Percentiles rank a stretch among this genome's conserved stretches.
Evolutionary conservation across 108 stramenopile genomes (phyloP).

Genomic region (Cyclotella distinguenda): DNA sequence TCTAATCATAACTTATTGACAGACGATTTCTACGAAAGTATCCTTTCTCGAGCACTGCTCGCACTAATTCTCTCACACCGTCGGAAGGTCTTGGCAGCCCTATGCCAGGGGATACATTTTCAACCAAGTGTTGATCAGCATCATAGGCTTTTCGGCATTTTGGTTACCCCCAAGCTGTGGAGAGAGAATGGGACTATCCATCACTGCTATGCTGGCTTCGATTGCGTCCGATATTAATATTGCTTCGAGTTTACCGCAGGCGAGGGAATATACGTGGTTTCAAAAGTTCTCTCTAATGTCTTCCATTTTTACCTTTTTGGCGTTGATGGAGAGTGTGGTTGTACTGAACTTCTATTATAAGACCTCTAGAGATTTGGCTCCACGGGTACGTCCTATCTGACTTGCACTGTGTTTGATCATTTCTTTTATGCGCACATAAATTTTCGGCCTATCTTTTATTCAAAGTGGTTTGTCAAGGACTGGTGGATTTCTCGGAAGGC

Average conservation of each 20-base stretch:
- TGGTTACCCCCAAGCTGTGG: slow-evolving; percentile 50
- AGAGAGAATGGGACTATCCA: slow-evolving; percentile 50
- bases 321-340: slow-evolving; percentile 37
- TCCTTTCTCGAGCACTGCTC: too few species aligned
- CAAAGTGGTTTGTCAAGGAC: background rate
- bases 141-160: slow-evolving; percentile 40
- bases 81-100: slow-evolving; percentile 45
- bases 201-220: slow-evolving; percentile 45
- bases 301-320: slow-evolving; percentile 21
- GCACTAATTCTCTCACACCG: too few species aligned
- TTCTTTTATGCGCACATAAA: background rate
- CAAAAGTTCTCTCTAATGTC: slow-evolving; percentile 26
- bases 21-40: too few species aligned
- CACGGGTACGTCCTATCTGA: background rate
- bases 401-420: background rate
- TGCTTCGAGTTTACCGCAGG: slow-evolving; percentile 32
- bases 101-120: slow-evolving; percentile 42
- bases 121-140: slow-evolving; percentile 34
- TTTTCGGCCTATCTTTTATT: background rate
- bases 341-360: slow-evolving; percentile 42
- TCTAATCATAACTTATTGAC: too few species aligned
- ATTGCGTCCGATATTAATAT: slow-evolving; percentile 47
- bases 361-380: slow-evolving; percentile 10
- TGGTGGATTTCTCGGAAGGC: too few species aligned
- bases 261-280: slow-evolving; percentile 45